Percentiles rank a stretch among this genome's conserved stretches.
phyloP scores from a whole-genome alignment of 768 basidiomycete species.

The Lyophyllum atratum region DNA sequence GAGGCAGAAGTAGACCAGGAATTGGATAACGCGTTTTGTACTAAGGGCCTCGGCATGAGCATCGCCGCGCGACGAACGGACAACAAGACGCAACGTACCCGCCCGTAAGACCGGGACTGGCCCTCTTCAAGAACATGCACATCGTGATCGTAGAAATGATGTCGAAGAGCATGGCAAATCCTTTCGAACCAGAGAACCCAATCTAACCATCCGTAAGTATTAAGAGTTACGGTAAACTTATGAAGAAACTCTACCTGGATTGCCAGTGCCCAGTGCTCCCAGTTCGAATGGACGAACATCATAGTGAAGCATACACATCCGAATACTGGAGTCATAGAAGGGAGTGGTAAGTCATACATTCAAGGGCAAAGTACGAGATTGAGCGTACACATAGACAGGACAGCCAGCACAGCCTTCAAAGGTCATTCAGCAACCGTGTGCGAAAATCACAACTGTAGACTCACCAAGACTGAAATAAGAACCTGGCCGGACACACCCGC shows the following conservation, averaged over 20 bases:
- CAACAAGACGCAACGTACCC: not conserved
- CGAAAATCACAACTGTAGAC: not conserved
- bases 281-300: constrained; percentile 7
- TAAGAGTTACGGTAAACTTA: not conserved
- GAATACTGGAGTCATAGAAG: not conserved
- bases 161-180: not conserved
- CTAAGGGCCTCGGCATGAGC: not conserved
- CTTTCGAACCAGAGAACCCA: constrained; percentile 1
- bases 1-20: not conserved
- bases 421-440: not conserved
- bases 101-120: not conserved
- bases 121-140: not conserved
- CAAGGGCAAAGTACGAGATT: too few species aligned
- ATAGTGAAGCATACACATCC: constrained; percentile 1
- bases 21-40: not conserved
- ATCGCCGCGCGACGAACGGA: not conserved
- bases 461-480: not conserved
- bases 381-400: not conserved
- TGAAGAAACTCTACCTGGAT: not conserved
- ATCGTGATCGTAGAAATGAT: not conserved
- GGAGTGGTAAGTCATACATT: too few species aligned
- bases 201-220: not conserved
- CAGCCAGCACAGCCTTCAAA: not conserved
- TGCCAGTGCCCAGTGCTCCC: constrained; percentile 6
- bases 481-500: not conserved